phyloP scores from a whole-genome alignment of 352 stramenopile species.

The Blastocystis sp. region DNA sequence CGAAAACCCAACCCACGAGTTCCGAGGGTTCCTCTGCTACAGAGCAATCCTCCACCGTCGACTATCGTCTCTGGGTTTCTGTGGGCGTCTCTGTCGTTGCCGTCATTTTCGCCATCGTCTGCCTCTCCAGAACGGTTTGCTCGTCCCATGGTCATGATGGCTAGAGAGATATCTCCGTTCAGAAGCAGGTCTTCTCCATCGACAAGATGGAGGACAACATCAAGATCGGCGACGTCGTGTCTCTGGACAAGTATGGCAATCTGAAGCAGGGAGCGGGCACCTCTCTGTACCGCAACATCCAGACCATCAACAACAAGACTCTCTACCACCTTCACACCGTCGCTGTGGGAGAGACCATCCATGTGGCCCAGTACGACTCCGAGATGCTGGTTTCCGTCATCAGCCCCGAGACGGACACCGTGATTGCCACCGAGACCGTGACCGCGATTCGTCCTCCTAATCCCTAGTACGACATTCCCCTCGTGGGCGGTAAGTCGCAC shows the following conservation, averaged over 20 bases:
- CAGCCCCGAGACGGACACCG: conserved; percentile 10
- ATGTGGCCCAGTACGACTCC: conserved; percentile 59
- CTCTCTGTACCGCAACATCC: conserved; percentile 60
- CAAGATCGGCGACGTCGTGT: conserved; percentile 49
- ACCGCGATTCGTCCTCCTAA: neutral
- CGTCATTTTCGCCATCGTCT: conserved; percentile 19
- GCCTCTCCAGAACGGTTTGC: neutral
- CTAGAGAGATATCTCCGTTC: conserved; percentile 28
- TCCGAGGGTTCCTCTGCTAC: neutral
- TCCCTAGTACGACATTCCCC: conserved; percentile 10
- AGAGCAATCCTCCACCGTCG: neutral
- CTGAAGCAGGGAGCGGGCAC: conserved; percentile 58
- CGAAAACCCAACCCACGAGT: neutral
- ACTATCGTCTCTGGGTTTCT: neutral
- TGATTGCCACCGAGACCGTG: conserved; percentile 45
- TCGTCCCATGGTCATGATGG: neutral
- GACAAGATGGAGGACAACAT: conserved; percentile 28
- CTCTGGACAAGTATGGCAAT: conserved; percentile 42
- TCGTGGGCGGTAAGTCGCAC: neutral
- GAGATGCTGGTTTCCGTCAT: conserved; percentile 60
- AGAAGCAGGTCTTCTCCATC: conserved; percentile 8
- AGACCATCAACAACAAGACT: conserved; percentile 30
- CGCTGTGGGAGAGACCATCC: conserved; percentile 46
- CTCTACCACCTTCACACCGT: conserved; percentile 60
- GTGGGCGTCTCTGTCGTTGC: neutral